These are phyloP conservation scores for Tilletia setariae DNA, from an alignment of 1,284 basidiomycete species.

Conservation along the genomic window DNA sequence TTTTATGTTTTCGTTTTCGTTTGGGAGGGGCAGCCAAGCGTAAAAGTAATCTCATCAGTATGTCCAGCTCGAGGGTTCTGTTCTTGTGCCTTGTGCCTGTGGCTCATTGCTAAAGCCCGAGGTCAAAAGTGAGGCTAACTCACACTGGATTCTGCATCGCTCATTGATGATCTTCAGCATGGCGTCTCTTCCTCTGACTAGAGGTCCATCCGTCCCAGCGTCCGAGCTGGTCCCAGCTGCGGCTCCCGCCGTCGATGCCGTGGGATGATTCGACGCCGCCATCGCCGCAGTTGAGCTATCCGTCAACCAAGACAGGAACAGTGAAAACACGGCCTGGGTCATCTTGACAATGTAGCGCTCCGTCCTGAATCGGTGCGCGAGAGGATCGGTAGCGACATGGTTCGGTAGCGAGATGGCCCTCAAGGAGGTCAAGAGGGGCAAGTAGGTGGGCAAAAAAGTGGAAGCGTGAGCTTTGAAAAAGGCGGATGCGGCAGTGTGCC, in stretches of 20 bases:
- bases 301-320: constrained; percentile 92
- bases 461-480: constrained; percentile 73
- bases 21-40: not conserved
- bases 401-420: constrained; percentile 76
- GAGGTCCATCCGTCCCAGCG: constrained; percentile 29
- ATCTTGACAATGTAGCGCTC: constrained; percentile 89
- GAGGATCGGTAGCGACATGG: constrained; percentile 74
- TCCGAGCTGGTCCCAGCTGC: constrained; percentile 63
- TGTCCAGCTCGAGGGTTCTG: too few relatives aligned
- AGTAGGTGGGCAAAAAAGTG: constrained; percentile 70
- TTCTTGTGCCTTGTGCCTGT: too few relatives aligned
- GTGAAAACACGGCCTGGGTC: constrained; percentile 84
- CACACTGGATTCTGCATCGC: constrained; percentile 84
- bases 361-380: constrained; percentile 78
- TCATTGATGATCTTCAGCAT: constrained; percentile 93
- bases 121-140: constrained; percentile 35
- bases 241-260: constrained; percentile 65
- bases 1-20: too few relatives aligned
- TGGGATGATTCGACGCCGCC: constrained; percentile 62
- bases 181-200: constrained; percentile 63
- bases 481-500: constrained; percentile 56
- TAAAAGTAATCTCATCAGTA: too few relatives aligned
- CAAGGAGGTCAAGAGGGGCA: constrained; percentile 72
- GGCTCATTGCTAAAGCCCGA: too few relatives aligned
- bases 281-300: constrained; percentile 78